Base-by-base conservation (phyloP, 2,329 filamentous ascomycete species). In the Pyrenophora tritici-repentis region DNA sequence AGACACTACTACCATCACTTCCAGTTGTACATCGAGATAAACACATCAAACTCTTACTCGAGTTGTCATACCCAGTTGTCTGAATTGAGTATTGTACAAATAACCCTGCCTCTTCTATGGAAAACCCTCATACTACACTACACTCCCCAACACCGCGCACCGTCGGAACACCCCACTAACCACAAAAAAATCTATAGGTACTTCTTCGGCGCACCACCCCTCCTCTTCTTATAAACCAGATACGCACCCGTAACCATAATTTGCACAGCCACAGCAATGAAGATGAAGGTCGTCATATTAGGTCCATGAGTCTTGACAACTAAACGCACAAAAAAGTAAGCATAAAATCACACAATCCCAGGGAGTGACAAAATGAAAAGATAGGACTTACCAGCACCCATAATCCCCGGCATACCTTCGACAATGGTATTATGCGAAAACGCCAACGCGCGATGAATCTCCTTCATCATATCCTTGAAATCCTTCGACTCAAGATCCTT, bases 131-230 rank as follows among this genome's bases (percentile, higher is more conserved):
- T 26, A 37, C n/a, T 36, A 37, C 22, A 37, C n/a, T 36, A 37
- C 22, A 44, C 33, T 12, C 18, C 12, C 3, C 22, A 9, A 24
- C 22, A 26, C 22, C 32, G n/a, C 12, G 2, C 14, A 7, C 6
- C 16, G 26, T 20, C 7, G 6, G 17, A 8, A 10, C 6, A 35
- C 3, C 6, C 2, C 33, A 24, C 18, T 20, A 26, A 6, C 3
- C 12, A 9, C 10, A 2, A 5, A 18, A 13, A 20, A 13, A 2
- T 33, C 12, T 59, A 96, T 70, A 96, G 77, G 74, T 91, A 97
- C 78, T 97, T 97, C 82, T 96, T 96, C n/a, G 90, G 90, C 73
- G 86, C 84, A 58, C 81, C 85, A 33, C 83, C 81, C 75, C 87
- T 84, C 68, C 88, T 86, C 63, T 86, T 83, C 82, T 96, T 96